Conservation (phyloP, 768 basidiomycete genomes). For the Wakefieldia striispora region DNA sequence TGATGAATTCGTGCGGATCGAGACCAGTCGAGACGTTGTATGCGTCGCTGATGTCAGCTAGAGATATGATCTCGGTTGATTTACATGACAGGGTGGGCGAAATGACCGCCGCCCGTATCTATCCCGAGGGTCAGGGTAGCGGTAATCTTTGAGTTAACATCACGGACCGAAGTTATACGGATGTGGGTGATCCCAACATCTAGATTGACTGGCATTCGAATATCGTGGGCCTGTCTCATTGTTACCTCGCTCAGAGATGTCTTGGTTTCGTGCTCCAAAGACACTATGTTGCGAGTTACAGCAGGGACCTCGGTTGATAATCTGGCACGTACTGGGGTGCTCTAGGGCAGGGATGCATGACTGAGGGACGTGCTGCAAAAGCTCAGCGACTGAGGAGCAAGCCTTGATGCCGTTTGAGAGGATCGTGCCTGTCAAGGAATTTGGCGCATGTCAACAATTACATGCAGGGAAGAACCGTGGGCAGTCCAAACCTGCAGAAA, state of each 20-base stretch:
- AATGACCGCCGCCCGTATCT: slow-evolving; percentile 72
- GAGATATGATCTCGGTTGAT: slow-evolving; percentile 77
- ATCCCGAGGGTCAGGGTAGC: slow-evolving; percentile 8
- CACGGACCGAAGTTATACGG: slow-evolving; percentile 69
- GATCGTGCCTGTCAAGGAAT: slow-evolving; percentile 41
- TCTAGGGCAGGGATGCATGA: slow-evolving; percentile 45
- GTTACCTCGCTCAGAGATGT: slow-evolving; percentile 59
- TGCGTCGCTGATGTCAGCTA: slow-evolving; percentile 83
- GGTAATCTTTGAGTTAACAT: not conserved
- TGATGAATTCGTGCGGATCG: slow-evolving; percentile 78
- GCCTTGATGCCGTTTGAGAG: slow-evolving; percentile 53
- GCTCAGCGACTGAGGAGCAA: slow-evolving; percentile 61
- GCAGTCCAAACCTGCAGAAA: slow-evolving; percentile 46
- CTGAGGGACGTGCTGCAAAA: slow-evolving; percentile 54
- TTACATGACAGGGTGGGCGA: slow-evolving; percentile 68
- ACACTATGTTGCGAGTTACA: slow-evolving; percentile 39
- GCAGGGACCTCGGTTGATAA: not conserved
- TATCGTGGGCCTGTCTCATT: slow-evolving; percentile 62
- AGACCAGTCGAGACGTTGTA: slow-evolving; percentile 78
- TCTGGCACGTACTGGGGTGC: slow-evolving; percentile 49
- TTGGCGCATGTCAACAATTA: not conserved
- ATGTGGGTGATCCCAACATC: slow-evolving; percentile 69
- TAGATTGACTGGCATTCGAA: slow-evolving; percentile 70
- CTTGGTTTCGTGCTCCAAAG: slow-evolving; percentile 57
- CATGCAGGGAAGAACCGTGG: not conserved